These are phyloP conservation scores for Annulohypoxylon nitens DNA, from an alignment of 495 filamentous ascomycete species.

Conservation along the genomic window DNA sequence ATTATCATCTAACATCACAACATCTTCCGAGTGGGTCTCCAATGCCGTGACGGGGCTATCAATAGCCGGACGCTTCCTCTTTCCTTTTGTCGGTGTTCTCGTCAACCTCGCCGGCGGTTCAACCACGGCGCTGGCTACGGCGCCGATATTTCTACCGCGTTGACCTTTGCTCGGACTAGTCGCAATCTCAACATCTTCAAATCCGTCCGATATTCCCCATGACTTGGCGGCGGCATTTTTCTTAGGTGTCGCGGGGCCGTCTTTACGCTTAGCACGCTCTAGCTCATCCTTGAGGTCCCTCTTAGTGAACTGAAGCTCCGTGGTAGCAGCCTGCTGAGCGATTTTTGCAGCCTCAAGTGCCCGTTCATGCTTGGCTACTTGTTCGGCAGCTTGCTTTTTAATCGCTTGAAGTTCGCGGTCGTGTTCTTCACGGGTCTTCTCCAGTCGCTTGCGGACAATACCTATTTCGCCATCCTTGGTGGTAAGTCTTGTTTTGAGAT, in stretches of 20 bases:
- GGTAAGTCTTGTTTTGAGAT: constrained; percentile 58
- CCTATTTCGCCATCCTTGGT: constrained; percentile 64
- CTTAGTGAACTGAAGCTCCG: constrained; percentile 66
- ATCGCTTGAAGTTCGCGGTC: constrained; percentile 62
- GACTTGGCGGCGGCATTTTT: constrained; percentile 57
- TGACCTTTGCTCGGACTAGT: constrained; percentile 59
- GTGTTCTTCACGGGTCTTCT: constrained; percentile 57
- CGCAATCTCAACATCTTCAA: constrained; percentile 66
- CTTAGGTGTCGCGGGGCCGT: constrained; percentile 59
- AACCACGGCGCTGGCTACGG: constrained; percentile 52
- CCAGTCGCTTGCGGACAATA: constrained; percentile 66
- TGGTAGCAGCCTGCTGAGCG: constrained; percentile 59
- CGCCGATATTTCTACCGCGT: constrained; percentile 51
- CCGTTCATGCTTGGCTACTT: constrained; percentile 61
- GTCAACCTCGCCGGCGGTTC: constrained; percentile 47
- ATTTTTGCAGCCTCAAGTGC: constrained; percentile 60
- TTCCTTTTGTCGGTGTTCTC: constrained; percentile 63
- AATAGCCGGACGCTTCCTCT: constrained; percentile 63
- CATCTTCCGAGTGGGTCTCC: constrained; percentile 59
- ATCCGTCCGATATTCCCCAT: constrained; percentile 64
- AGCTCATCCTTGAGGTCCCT: constrained; percentile 65
- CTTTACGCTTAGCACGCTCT: constrained; percentile 55
- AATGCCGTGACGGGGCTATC: constrained; percentile 65
- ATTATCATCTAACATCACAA: constrained; percentile 45
- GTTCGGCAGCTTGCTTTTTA: constrained; percentile 61